These are phyloP conservation scores for Galerina sulciceps DNA, from an alignment of 768 basidiomycete species.

Conservation along the genomic window DNA sequence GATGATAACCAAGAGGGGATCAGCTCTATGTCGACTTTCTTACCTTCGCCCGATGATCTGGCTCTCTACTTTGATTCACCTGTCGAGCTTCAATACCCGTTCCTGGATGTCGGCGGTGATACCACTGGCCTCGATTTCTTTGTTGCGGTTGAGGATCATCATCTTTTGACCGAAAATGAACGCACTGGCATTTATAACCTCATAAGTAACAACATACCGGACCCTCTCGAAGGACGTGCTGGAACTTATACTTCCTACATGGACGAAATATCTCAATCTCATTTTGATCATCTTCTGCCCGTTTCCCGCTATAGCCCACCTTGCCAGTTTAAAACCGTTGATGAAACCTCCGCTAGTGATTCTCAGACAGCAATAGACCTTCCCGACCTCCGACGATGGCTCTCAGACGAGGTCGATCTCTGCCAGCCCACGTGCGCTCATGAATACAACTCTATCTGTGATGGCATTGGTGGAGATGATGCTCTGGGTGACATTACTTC, in stretches of 20 bases:
- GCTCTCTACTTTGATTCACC: constrained; percentile 23
- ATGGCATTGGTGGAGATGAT: constrained; percentile 9
- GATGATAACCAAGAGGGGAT: constrained; percentile 19
- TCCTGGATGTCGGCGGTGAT: constrained; percentile 19
- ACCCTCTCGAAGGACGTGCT: constrained; percentile 51
- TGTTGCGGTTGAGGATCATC: constrained; percentile 30
- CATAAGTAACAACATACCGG: constrained; percentile 52
- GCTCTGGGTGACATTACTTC: neutral
- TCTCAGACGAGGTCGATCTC: constrained; percentile 30
- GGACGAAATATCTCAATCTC: constrained; percentile 49
- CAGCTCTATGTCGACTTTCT: constrained; percentile 20
- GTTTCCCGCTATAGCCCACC: constrained; percentile 5
- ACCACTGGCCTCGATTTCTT: constrained; percentile 16
- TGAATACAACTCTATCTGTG: constrained; percentile 12
- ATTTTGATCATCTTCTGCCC: constrained; percentile 46
- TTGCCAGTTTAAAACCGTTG: constrained; percentile 6
- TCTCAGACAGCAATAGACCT: constrained; percentile 22
- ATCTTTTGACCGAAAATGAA: constrained; percentile 44
- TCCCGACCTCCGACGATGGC: constrained; percentile 35
- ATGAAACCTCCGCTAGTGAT: constrained; percentile 10
- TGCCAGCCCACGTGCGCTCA: constrained; percentile 14
- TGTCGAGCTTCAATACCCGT: constrained; percentile 13
- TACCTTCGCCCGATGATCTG: constrained; percentile 25
- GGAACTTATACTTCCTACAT: constrained; percentile 58
- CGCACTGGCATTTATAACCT: constrained; percentile 55